Percentiles rank a stretch among this genome's conserved stretches.
These are phyloP conservation scores for Zygosaccharomyces lentus DNA, from an alignment of 805 yeast species.

Conservation along the genomic window DNA sequence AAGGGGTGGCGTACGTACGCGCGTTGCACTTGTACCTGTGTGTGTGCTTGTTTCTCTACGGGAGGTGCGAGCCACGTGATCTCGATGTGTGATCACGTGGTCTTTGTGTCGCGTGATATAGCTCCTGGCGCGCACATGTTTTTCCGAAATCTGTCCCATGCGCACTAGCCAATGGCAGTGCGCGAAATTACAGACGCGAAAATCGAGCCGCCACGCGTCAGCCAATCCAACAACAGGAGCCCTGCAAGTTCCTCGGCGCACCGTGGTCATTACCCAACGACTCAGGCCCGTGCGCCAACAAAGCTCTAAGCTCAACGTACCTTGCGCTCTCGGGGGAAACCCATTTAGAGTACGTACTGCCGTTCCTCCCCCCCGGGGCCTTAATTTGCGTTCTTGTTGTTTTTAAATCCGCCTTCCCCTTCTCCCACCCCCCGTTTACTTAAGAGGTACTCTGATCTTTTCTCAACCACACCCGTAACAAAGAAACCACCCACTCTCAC, in stretches of 20 bases:
- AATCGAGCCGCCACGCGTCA: neutral
- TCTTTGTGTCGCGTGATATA: too few relatives aligned
- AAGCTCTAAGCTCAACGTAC: neutral
- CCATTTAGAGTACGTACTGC: neutral
- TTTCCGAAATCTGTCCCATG: neutral
- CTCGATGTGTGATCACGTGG: neutral
- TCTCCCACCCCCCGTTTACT: too few relatives aligned
- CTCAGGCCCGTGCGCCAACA: neutral
- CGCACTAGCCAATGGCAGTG: neutral
- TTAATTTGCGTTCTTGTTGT: too few relatives aligned
- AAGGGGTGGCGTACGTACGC: neutral
- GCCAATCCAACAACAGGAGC: neutral
- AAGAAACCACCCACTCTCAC: neutral
- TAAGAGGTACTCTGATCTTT: neutral
- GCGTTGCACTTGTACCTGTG: neutral
- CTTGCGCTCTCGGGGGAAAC: neutral
- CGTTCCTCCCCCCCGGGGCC: too few relatives aligned
- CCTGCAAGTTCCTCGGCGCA: neutral
- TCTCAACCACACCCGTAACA: neutral
- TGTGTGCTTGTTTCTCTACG: neutral
- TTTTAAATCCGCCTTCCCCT: too few relatives aligned
- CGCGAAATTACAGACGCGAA: neutral
- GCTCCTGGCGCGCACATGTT: too few relatives aligned
- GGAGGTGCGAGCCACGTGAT: neutral
- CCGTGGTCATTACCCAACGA: neutral